These are phyloP conservation scores for Ophiostoma sp. DNA, from an alignment of 2,329 filamentous ascomycete genomes.

Conservation along the genomic window DNA sequence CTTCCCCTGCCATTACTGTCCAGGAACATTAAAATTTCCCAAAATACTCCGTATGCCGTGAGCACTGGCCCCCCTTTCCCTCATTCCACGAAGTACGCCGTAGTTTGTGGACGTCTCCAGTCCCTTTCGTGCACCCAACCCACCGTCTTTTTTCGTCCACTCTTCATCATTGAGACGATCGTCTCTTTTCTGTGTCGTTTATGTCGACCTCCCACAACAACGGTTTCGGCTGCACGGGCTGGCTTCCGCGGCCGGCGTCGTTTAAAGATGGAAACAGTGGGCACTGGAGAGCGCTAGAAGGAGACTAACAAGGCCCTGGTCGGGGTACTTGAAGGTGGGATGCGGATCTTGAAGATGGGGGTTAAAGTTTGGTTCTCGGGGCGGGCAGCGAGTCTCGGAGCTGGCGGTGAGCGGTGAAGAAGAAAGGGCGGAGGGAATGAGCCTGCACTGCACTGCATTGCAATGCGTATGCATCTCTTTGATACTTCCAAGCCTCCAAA, in stretches of 20 bases:
- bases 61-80: background rate
- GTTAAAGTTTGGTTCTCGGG: background rate
- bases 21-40: background rate
- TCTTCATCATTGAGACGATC: background rate
- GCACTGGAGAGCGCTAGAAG: background rate
- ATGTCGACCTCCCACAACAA: background rate
- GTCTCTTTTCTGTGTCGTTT: background rate
- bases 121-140: too few relatives aligned
- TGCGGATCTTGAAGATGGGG: background rate
- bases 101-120: constrained; percentile 9
- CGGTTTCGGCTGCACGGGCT: constrained; percentile 17
- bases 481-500: background rate
- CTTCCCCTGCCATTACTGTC: background rate
- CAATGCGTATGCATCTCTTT: background rate
- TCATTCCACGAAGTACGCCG: background rate
- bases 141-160: background rate
- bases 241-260: constrained; percentile 14
- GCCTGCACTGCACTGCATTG: background rate
- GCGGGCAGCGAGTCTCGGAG: constrained; percentile 14
- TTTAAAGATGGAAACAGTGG: background rate
- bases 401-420: constrained; percentile 11
- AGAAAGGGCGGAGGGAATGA: background rate
- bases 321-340: background rate
- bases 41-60: constrained; percentile 1
- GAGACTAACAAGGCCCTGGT: background rate